Conservation (phyloP, 176 grass and related monocot genomes). For the Microstegium vimineum region DNA sequence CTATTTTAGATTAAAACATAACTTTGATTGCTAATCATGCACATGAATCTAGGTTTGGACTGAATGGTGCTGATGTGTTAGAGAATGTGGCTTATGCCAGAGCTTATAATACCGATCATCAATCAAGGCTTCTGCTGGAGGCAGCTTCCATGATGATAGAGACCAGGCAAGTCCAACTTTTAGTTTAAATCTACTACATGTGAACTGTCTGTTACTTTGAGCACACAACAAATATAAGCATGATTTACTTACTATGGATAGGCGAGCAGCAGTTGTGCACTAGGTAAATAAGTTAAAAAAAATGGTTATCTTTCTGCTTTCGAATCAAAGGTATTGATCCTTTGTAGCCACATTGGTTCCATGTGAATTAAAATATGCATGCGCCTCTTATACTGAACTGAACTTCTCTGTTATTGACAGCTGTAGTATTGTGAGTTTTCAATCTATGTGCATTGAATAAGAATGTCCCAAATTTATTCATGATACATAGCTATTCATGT, state of each 20-base stretch:
- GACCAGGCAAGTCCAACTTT: slow-evolving; percentile 64
- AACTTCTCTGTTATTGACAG: background rate
- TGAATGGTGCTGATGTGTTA: slow-evolving; percentile 91
- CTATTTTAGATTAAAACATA: slow-evolving; percentile 4
- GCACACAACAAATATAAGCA: background rate
- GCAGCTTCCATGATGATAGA: slow-evolving; percentile 99
- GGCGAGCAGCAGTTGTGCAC: background rate
- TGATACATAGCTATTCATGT: background rate
- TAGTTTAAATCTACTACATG: background rate
- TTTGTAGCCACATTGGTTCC: background rate
- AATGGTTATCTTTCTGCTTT: background rate
- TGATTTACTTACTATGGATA: slow-evolving; percentile 16
- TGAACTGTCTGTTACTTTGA: background rate
- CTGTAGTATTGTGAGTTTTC: background rate
- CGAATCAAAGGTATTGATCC: background rate
- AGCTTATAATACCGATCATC: slow-evolving; percentile 96
- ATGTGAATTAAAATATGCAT: background rate
- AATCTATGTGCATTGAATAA: background rate
- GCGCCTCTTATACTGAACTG: background rate
- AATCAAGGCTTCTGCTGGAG: slow-evolving; percentile 86
- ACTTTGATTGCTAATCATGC: slow-evolving; percentile 19
- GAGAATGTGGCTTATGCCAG: slow-evolving; percentile 98
- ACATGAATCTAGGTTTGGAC: slow-evolving; percentile 64
- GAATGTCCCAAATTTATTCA: background rate
- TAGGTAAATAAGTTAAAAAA: background rate